These are phyloP conservation scores for Aureobasidium sp. DNA, from an alignment of 2,329 filamentous ascomycete genomes.

Conservation along the genomic window DNA sequence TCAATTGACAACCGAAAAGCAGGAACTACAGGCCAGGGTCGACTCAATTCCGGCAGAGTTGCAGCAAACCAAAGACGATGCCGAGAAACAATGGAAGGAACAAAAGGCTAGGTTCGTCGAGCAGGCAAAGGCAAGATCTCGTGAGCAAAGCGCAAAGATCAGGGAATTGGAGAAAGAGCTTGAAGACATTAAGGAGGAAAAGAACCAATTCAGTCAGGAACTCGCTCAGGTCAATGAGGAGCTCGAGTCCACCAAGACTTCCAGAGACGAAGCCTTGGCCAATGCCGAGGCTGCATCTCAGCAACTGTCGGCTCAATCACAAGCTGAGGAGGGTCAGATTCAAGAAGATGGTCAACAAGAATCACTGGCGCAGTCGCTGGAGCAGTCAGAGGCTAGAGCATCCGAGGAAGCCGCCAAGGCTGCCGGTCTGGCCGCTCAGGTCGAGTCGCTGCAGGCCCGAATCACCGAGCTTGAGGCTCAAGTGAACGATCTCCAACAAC, in stretches of 20 bases:
- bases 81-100: constrained; percentile 38
- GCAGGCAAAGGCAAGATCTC: constrained; percentile 46
- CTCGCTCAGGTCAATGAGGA: constrained; percentile 33
- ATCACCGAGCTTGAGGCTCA: constrained; percentile 58
- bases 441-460: constrained; percentile 49
- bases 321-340: constrained; percentile 18
- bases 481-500: constrained; percentile 23
- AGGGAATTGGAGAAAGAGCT: constrained; percentile 42
- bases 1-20: constrained; percentile 43
- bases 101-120: constrained; percentile 37
- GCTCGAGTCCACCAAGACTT: constrained; percentile 52
- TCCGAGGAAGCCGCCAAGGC: constrained; percentile 30
- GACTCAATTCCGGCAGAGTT: constrained; percentile 40
- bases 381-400: constrained; percentile 34
- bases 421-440: constrained; percentile 27
- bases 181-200: constrained; percentile 53
- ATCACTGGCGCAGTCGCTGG: constrained; percentile 17
- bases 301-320: not conserved
- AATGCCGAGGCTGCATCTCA: constrained; percentile 29
- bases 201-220: constrained; percentile 37
- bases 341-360: constrained; percentile 12
- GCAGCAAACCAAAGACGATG: constrained; percentile 34
- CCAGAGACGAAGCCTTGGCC: constrained; percentile 54
- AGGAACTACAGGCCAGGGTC: constrained; percentile 41
- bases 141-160: constrained; percentile 58